These are phyloP conservation scores for Trichosanthes cucumerina DNA, from an alignment of 306 rosid species.

Conservation along the genomic window DNA sequence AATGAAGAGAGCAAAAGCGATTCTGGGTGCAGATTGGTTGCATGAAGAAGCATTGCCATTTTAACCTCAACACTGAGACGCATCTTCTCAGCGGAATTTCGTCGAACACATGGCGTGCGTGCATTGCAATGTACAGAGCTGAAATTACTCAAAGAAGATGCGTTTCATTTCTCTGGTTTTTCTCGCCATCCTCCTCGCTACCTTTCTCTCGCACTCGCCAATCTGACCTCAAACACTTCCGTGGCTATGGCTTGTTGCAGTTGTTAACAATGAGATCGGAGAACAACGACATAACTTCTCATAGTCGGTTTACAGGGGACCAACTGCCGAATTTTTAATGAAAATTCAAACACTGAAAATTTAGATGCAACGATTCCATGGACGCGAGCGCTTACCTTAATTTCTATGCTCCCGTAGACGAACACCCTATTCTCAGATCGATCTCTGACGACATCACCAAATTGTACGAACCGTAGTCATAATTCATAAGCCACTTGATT, in stretches of 20 bases:
- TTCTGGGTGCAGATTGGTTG: conserved; percentile 4
- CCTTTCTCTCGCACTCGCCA: not conserved
- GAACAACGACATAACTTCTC: not conserved
- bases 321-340: not conserved
- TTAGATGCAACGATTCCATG: not conserved
- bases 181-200: not conserved
- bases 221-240: not conserved
- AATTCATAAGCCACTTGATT: not conserved
- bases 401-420: not conserved
- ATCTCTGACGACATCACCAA: not conserved
- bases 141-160: not conserved
- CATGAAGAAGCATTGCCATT: conserved; percentile 20
- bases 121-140: not conserved
- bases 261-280: not conserved
- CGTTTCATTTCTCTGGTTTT: not conserved
- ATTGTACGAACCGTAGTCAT: not conserved
- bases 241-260: not conserved
- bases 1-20: conserved; percentile 18
- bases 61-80: conserved; percentile 15
- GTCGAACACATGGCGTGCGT: conserved; percentile 40
- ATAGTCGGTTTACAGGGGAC: not conserved
- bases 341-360: not conserved
- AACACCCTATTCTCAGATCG: not conserved
- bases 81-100: conserved; percentile 33
- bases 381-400: not conserved